Base-by-base conservation (phyloP, 106 monocot species). In the Acorus calamus region DNA sequence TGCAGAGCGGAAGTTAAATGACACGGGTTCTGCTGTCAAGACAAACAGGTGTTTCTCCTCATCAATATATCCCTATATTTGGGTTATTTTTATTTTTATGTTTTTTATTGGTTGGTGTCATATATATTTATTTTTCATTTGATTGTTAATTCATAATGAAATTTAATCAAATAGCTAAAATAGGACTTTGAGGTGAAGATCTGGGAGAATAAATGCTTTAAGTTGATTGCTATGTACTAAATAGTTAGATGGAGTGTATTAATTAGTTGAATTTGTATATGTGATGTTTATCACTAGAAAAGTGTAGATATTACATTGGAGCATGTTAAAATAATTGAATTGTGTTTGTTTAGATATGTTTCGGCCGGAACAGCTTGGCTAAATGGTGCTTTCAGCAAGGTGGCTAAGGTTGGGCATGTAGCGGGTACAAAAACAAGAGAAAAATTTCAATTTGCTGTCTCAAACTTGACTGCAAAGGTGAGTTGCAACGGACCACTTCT, bases 11-110 rank as follows among this genome's bases (percentile, higher is more conserved):
- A 93, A 80, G 69, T 67, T 94, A 55, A 84, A 72, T 74, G 73
- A 87, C 53, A 94, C 86, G 44, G 87, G 89, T 53, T 74, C 89
- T 53, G 86, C 94, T 69, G 89, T 94, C 4, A 89, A 87, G 76
- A 80, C 76, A 59, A 86, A 74, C 74, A 87, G 89, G 94, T 89
- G 55, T 13, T 44, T 28, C 28, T 73, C 49, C 8, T 62, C 52
- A 48, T 59, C 11, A 8, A 13, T 4, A 3, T 11, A 44, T 62
- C 4, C 49, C 56, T 72, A 51, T 11, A 47, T 55, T 63, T 3
- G 6, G 7, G 5, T 46, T 49, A 44, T 52, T 51, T 46, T 8
- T 6, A 5, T 2, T 46, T 62, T 47, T 5, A 4, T 2, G 6
- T 47, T 3, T 44, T 11, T 62, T 54, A 64, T 6, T 43, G 42